Percentiles rank a stretch among this genome's conserved stretches.
Evolutionary conservation across 1,284 basidiomycete species (phyloP).

Genomic region (Amylostereum areolatum): DNA sequence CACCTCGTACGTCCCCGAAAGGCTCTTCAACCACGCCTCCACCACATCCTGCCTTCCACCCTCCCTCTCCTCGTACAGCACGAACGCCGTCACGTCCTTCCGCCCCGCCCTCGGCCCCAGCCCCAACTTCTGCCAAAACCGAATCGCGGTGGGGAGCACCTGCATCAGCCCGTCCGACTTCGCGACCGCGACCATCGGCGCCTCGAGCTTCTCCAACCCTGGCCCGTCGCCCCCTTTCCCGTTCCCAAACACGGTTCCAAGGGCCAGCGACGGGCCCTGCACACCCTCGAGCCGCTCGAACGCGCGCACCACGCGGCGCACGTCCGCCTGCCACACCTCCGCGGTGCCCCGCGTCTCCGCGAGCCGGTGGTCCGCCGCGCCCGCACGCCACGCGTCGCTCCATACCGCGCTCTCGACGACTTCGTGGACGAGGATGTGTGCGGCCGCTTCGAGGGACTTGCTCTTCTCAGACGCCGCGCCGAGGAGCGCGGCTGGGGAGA

Average conservation of each 20-base stretch:
- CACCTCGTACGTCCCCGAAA: conserved; percentile 56
- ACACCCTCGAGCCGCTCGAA: conserved; percentile 21
- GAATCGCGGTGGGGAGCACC: conserved; percentile 56
- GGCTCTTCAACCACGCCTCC: conserved; percentile 49
- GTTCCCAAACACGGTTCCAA: conserved; percentile 28
- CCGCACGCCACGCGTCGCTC: conserved; percentile 58
- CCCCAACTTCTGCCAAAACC: conserved; percentile 81
- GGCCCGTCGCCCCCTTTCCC: conserved; percentile 1
- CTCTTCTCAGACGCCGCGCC: conserved; percentile 55
- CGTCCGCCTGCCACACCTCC: conserved; percentile 52
- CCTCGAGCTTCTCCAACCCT: conserved; percentile 34
- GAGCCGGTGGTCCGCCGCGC: conserved; percentile 22
- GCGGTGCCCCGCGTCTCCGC: conserved; percentile 15
- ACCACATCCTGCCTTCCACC: conserved; percentile 39
- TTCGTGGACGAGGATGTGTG: conserved; percentile 53
- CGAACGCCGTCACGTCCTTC: conserved; percentile 64
- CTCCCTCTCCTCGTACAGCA: conserved; percentile 59
- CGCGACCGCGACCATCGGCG: conserved; percentile 54
- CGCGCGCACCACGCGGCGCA: conserved; percentile 33
- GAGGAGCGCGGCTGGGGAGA: conserved; percentile 65
- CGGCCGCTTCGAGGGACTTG: conserved; percentile 60
- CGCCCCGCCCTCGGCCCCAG: conserved; percentile 61
- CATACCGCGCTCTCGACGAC: conserved; percentile 64
- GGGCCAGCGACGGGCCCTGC: conserved; percentile 17
- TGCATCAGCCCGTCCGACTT: conserved; percentile 62